Conservation (phyloP, 805 yeast species). For the Saccharomycopsis fodiens region DNA sequence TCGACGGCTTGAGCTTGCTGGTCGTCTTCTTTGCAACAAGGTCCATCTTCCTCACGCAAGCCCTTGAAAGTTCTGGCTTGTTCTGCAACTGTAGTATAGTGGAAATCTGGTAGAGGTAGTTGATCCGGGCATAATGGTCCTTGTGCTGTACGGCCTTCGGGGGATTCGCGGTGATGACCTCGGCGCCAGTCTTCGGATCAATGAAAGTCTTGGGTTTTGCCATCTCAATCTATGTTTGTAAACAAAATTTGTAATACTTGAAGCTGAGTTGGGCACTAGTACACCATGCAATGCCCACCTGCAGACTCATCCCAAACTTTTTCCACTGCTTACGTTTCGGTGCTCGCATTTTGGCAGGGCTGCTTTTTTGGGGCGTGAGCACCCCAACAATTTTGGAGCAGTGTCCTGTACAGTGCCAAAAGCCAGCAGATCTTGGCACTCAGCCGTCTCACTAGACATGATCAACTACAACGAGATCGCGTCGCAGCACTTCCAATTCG, state of each 20-base stretch:
- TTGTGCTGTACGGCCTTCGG: conserved; percentile 12
- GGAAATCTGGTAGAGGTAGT: conserved; percentile 17
- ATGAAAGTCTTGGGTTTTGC: neutral
- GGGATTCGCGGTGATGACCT: neutral
- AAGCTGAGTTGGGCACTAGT: too few relatives aligned
- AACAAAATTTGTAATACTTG: too few relatives aligned
- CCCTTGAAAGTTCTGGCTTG: conserved; percentile 10
- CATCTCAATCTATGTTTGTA: too few relatives aligned
- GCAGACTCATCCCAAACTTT: too few relatives aligned
- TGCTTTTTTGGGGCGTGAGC: too few relatives aligned
- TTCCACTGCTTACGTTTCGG: too few relatives aligned
- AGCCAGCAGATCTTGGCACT: too few relatives aligned
- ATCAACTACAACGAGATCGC: conserved; percentile 7
- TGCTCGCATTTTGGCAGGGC: too few relatives aligned
- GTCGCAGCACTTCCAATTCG: conserved; percentile 39
- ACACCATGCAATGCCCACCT: too few relatives aligned
- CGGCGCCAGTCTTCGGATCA: neutral
- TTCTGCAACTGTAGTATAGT: neutral
- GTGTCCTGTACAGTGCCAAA: too few relatives aligned
- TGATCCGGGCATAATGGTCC: conserved; percentile 15
- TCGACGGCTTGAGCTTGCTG: conserved; percentile 10
- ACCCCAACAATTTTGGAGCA: too few relatives aligned
- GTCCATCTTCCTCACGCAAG: conserved; percentile 14
- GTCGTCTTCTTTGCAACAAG: conserved; percentile 14
- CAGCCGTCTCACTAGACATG: too few relatives aligned